Evolutionary conservation across 2,329 filamentous ascomycete genomes (phyloP), one percentile per base, ranked within the genome.

Genomic region (Chaetomiaceae sp.): DNA sequence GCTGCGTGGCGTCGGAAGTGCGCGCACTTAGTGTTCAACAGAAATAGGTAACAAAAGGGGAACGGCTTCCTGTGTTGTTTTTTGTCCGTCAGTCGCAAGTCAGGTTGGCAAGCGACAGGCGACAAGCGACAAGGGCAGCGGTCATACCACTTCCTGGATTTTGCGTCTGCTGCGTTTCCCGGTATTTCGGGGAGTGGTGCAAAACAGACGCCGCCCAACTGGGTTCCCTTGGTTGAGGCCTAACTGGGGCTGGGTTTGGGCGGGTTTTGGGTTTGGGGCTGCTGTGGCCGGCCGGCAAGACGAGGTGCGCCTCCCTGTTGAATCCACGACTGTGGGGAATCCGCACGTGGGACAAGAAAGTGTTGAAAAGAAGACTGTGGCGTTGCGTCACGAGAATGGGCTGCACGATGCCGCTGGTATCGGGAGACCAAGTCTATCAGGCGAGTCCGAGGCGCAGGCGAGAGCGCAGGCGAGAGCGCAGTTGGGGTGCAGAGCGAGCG

Each of bases 221-320:
- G 49, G 49, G 49, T 31, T 38, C 38, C 34, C 16, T 23, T 33
- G 34, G 23, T 47, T 34, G 49, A n/a, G n/a, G n/a, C n/a, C n/a
- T n/a, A n/a, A n/a, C n/a, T n/a, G n/a, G n/a, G n/a, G n/a, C n/a
- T n/a, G n/a, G n/a, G n/a, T n/a, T n/a, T n/a, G n/a, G n/a, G n/a
- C n/a, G n/a, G n/a, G n/a, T n/a, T n/a, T n/a, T n/a, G 16, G 23
- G 49, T 27, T 27, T 10, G 25, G 25, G 25, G 25, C 25, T 27
- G 6, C 25, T 7, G 25, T 7, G 25, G 25, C 25, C 25, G 25
- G 25, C 25, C 25, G 25, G 25, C 6, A 27, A 27, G 6, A 10
- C 25, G 25, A 27, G 25, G 25, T 27, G 25, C 6, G n/a, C n/a
- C n/a, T n/a, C n/a, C n/a, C n/a, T n/a, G n/a, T n/a, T n/a, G n/a